Evolutionary conservation across 805 yeast species (phyloP).

Genomic region (Wickerhamomyces sydowiorum): DNA sequence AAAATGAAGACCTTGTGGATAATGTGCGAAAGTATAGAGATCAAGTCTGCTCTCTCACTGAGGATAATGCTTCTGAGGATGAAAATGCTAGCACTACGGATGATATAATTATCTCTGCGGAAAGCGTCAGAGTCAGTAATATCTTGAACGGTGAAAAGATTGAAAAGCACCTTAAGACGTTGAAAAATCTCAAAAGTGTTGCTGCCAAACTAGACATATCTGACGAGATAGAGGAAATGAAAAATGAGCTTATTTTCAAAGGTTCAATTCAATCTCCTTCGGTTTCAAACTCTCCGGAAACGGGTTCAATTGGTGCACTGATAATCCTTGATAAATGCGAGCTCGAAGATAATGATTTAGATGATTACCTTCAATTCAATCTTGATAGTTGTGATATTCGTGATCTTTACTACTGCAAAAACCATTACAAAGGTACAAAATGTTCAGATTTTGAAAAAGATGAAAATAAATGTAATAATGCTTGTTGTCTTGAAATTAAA

Average conservation of each 20-base stretch:
- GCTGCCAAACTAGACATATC: slow-evolving; percentile 9
- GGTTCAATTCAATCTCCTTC: slow-evolving; percentile 3
- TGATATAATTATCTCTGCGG: too few relatives aligned
- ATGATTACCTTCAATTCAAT: slow-evolving; percentile 10
- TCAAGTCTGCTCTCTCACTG: not conserved
- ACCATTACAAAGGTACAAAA: slow-evolving; percentile 10
- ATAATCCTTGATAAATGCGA: slow-evolving; percentile 18
- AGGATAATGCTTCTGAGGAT: not conserved
- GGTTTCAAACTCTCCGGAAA: not conserved
- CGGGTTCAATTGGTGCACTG: slow-evolving; percentile 2
- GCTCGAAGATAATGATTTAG: slow-evolving; percentile 8
- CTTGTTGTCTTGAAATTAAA: slow-evolving; percentile 20
- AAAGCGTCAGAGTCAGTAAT: not conserved
- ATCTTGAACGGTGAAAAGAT: slow-evolving; percentile 7
- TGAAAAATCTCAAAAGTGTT: slow-evolving; percentile 8
- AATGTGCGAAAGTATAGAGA: not conserved
- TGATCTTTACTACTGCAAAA: slow-evolving; percentile 19
- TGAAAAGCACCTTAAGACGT: slow-evolving; percentile 7
- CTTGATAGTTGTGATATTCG: slow-evolving; percentile 21
- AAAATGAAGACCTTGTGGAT: not conserved
- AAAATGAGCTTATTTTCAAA: slow-evolving; percentile 11
- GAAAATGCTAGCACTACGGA: too few relatives aligned
- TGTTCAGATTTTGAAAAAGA: slow-evolving; percentile 10
- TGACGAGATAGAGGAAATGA: slow-evolving; percentile 10
- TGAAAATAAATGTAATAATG: slow-evolving; percentile 16